phyloP scores from a whole-genome alignment of 106 monocot species.

The Gastrodia elata region DNA sequence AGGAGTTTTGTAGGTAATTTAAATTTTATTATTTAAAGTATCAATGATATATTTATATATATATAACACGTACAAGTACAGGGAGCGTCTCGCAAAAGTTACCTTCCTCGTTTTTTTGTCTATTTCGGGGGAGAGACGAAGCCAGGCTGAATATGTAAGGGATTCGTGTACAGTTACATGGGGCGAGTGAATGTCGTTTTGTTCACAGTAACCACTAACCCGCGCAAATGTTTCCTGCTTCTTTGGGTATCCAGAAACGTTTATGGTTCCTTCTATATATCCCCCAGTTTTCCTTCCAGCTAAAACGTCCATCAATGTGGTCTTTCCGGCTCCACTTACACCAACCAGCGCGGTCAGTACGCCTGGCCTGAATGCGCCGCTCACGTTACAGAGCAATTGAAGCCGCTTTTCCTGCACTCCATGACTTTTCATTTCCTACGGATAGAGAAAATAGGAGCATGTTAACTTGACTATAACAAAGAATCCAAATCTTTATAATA shows the following conservation, averaged over 20 bases:
- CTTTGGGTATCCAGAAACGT: conserved; percentile 77
- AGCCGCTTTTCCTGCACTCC: conserved; percentile 46
- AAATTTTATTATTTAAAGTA: too few species aligned
- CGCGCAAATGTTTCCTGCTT: conserved; percentile 90
- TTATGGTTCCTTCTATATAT: conserved; percentile 73
- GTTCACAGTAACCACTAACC: conserved; percentile 90
- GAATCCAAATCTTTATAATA: too few species aligned
- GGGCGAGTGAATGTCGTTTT: conserved; percentile 94
- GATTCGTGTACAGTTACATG: conserved; percentile 80
- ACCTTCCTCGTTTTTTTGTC: conserved; percentile 37
- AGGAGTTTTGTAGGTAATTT: background rate
- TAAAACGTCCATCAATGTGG: conserved; percentile 88
- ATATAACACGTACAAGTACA: background rate
- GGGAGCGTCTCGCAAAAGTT: background rate
- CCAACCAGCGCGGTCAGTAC: conserved; percentile 83
- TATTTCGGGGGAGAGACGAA: conserved; percentile 76
- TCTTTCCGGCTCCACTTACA: conserved; percentile 99
- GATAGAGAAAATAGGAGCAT: background rate
- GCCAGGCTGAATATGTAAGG: conserved; percentile 75
- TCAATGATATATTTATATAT: too few species aligned
- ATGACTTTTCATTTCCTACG: conserved; percentile 71
- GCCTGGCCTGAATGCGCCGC: conserved; percentile 85
- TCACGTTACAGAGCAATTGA: conserved; percentile 62
- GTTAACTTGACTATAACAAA: background rate
- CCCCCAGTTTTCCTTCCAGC: conserved; percentile 92